These are phyloP conservation scores for Solanum aculeatissimum DNA, from an alignment of 305 asterid species.

Conservation along the genomic window DNA sequence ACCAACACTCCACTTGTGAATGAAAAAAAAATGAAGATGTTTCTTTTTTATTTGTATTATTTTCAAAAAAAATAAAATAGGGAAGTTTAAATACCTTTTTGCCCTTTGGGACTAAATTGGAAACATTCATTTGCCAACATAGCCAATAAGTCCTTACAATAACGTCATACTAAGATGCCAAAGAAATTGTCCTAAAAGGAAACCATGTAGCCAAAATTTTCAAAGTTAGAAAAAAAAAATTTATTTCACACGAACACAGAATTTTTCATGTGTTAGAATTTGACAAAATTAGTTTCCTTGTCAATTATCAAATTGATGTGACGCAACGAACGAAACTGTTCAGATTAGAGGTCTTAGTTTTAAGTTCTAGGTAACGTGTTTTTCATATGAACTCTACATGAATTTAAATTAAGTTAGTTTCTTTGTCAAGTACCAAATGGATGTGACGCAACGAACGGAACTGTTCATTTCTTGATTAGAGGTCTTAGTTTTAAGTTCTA, in stretches of 20 bases:
- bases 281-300: background rate
- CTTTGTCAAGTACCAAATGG: too few species aligned
- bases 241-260: background rate
- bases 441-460: background rate
- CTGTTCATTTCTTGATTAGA: background rate
- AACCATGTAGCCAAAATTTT: background rate
- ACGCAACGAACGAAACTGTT: fast-evolving
- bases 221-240: background rate
- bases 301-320: background rate
- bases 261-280: background rate
- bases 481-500: fast-evolving
- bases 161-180: background rate
- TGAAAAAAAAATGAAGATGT: background rate
- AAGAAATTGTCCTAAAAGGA: background rate
- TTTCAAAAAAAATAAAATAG: background rate
- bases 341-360: fast-evolving
- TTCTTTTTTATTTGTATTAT: background rate
- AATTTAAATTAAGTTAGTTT: too few species aligned
- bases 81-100: background rate
- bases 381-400: fast-evolving
- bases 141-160: background rate
- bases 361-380: too few species aligned
- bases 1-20: background rate
- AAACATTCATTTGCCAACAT: background rate
- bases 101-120: background rate